These are phyloP conservation scores for Candida suzukii DNA, from an alignment of 805 yeast species.

Conservation along the genomic window DNA sequence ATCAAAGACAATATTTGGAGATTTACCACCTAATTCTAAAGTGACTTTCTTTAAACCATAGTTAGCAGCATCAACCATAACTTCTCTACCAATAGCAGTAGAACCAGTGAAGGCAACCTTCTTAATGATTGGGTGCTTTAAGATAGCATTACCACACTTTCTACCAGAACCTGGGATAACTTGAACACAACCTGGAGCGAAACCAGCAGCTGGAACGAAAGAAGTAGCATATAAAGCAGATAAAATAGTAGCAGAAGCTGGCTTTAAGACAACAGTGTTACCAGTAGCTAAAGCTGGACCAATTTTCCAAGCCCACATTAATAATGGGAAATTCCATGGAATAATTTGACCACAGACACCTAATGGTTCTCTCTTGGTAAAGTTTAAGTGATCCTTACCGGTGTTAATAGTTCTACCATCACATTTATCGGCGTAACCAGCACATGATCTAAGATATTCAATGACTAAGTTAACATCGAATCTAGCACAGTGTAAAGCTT, in stretches of 20 bases:
- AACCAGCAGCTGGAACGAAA: slow-evolving; percentile 59
- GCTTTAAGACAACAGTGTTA: slow-evolving; percentile 64
- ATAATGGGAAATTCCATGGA: slow-evolving; percentile 81
- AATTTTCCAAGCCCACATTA: slow-evolving; percentile 75
- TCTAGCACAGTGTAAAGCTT: slow-evolving; percentile 55
- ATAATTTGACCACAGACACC: slow-evolving; percentile 82
- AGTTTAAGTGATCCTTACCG: slow-evolving; percentile 56
- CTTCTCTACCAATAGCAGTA: slow-evolving; percentile 65
- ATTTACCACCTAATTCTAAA: slow-evolving; percentile 79
- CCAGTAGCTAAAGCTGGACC: slow-evolving; percentile 78
- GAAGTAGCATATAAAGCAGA: slow-evolving; percentile 59
- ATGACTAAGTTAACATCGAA: slow-evolving; percentile 64
- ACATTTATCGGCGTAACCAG: slow-evolving; percentile 67
- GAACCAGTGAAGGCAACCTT: slow-evolving; percentile 82
- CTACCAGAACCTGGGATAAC: slow-evolving; percentile 71
- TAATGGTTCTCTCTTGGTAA: slow-evolving; percentile 65
- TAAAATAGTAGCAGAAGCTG: slow-evolving; percentile 74
- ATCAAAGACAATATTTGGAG: slow-evolving; percentile 67
- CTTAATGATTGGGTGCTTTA: slow-evolving; percentile 61
- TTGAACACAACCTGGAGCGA: slow-evolving; percentile 72
- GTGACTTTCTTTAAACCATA: slow-evolving; percentile 75
- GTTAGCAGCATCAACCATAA: slow-evolving; percentile 63
- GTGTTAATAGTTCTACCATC: slow-evolving; percentile 60
- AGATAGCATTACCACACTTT: slow-evolving; percentile 63
- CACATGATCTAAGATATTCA: slow-evolving; percentile 61